Evolutionary conservation across 257 asterid genomes (phyloP).

Genomic region (Solanum pennellii): DNA sequence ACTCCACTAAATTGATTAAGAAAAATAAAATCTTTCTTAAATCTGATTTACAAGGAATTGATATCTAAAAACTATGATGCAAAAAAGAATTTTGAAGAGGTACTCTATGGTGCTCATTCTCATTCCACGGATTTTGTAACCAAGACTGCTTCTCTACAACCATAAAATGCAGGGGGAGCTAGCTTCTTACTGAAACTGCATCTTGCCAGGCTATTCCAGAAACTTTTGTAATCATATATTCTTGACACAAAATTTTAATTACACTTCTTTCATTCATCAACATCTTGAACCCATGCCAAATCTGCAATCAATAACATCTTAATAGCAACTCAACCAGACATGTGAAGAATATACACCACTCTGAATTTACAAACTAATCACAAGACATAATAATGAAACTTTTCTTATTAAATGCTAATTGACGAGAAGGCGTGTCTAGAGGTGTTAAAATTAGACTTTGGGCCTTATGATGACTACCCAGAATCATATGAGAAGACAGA

Average conservation of each 20-base stretch:
- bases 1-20: not conserved
- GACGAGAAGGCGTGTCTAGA: not conserved
- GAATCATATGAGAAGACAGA: not conserved
- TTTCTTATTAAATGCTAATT: not conserved
- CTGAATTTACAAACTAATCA: not conserved
- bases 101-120: not conserved
- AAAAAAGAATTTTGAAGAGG: not conserved
- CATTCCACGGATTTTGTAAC: not conserved
- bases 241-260: not conserved
- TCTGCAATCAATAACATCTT: constrained; percentile 4
- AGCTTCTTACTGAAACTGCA: not conserved
- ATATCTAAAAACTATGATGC: not conserved
- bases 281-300: constrained; percentile 32
- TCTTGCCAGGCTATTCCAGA: not conserved
- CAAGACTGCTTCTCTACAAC: not conserved
- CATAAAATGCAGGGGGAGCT: not conserved
- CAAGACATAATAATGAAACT: not conserved
- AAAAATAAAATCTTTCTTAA: not conserved
- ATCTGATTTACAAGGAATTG: not conserved
- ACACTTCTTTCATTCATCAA: constrained; percentile 13
- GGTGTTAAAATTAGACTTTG: not conserved
- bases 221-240: not conserved
- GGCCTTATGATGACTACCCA: not conserved
- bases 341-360: not conserved
- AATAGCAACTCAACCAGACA: not conserved